These are phyloP conservation scores for Micractinium sp. DNA, from an alignment of 139 green algal species.

Conservation along the genomic window DNA sequence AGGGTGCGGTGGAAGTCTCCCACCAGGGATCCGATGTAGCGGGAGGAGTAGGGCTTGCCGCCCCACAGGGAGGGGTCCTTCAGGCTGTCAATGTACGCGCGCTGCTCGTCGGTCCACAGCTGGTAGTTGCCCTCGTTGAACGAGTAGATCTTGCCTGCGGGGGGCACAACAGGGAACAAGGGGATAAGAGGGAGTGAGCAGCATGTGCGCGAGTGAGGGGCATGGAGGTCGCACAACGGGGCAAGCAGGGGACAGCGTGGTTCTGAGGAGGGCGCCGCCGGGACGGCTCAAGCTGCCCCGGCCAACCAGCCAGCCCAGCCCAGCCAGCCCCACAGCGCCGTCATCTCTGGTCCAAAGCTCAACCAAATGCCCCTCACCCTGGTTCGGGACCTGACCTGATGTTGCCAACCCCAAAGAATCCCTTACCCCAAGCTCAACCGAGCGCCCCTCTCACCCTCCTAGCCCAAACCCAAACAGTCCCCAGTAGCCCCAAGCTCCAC, in stretches of 20 bases:
- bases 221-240: not conserved
- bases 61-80: conserved; percentile 79
- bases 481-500: not conserved
- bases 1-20: conserved; percentile 98
- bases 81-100: conserved; percentile 87
- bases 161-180: not conserved
- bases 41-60: conserved; percentile 93
- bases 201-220: not conserved
- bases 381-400: no score
- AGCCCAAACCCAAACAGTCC: no score
- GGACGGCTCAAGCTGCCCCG: not conserved
- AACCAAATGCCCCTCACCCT: no score
- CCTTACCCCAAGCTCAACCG: no score
- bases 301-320: not conserved
- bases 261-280: no score
- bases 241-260: no score
- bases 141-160: conserved; percentile 95
- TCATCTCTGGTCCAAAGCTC: no score
- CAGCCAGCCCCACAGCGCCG: no score
- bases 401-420: no score
- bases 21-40: conserved; percentile 97
- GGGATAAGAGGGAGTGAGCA: not conserved
- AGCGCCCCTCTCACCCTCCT: no score
- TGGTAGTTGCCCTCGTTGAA: conserved; percentile 99
- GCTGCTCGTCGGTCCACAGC: conserved; percentile 78